These are phyloP conservation scores for Crithidia sp. DNA, from an alignment of 208 protist genomes.

Conservation along the genomic window DNA sequence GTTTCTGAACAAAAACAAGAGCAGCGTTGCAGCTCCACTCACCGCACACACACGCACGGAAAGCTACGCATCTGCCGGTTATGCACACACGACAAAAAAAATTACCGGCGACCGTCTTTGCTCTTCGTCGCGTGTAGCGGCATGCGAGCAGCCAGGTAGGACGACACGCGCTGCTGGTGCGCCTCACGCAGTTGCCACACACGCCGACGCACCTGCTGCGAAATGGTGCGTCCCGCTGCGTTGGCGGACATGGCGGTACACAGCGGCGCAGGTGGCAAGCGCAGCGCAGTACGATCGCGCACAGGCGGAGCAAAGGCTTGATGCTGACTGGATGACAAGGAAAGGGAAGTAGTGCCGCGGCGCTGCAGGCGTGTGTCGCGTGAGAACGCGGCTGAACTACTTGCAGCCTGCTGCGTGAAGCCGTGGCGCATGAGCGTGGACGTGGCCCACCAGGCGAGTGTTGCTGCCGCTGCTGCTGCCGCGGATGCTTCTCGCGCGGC, in stretches of 20 bases:
- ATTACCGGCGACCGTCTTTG: background rate
- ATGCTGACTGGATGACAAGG: too few relatives aligned
- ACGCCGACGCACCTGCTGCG: slow-evolving; percentile 10
- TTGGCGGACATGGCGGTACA: slow-evolving; percentile 18
- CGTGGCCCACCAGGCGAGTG: slow-evolving; percentile 29
- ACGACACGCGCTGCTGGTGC: background rate
- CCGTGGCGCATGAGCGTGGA: slow-evolving; percentile 20
- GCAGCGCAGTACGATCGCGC: too few relatives aligned
- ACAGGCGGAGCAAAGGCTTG: too few relatives aligned
- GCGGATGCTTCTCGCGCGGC: background rate
- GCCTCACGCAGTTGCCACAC: slow-evolving; percentile 19
- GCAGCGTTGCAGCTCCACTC: background rate
- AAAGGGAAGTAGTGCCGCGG: too few relatives aligned
- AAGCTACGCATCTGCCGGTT: background rate
- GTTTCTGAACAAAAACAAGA: background rate
- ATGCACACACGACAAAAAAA: background rate
- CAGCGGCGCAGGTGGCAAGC: slow-evolving; percentile 14
- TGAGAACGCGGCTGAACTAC: background rate
- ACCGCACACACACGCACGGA: background rate
- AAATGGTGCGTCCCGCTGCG: slow-evolving; percentile 7
- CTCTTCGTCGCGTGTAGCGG: background rate
- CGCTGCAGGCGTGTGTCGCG: background rate
- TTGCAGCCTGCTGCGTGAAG: background rate
- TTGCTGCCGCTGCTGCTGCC: background rate
- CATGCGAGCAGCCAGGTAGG: slow-evolving; percentile 12